Base-by-base conservation (phyloP, 768 basidiomycete species). In the Calocybe gangraenosa region DNA sequence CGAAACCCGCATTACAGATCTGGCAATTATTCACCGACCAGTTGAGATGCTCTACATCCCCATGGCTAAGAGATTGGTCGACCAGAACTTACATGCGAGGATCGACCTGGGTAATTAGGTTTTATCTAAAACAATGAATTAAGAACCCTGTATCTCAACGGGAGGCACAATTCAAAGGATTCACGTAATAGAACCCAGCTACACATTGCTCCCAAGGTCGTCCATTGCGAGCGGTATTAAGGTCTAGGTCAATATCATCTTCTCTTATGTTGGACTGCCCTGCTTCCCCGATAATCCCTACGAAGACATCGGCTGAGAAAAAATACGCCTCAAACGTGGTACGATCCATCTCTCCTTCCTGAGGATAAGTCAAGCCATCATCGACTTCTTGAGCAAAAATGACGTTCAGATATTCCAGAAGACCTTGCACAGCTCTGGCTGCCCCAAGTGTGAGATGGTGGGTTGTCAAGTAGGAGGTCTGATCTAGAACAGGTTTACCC, bases 1-100 rank as follows among this genome's bases (percentile, higher is more conserved):
- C 70, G 65, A 96, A 96, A 2, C 93, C 93, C 3, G 78, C 92
- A 55, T 95, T 96, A 66, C 90, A 92, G 49, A 87, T 87, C 84
- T 90, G 53, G 25, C 40, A 40, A 30, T 31, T 37, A 35, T 36
- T n/a, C n/a, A n/a, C n/a, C n/a, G n/a, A n/a, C n/a, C n/a, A n/a
- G n/a, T n/a, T n/a, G n/a, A n/a, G n/a, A 20, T 11, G 15, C 33
- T 41, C 13, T 36, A 15, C 25, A 28, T 28, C 11, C n/a, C 25
- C 11, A 28, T 11, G 25, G 25, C 25, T 11, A 28, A 11, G 25
- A 28, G 25, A 28, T 35, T 37, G 31, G 30, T 35, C 34, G 11
- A 45, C 31, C 21, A 40, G 8, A 41, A 78, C 88, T 70, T 58
- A 88, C 92, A 75, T 92, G 92, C 33, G 87, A 90, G 7, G 87